A percentile compares a stretch with the other conserved stretches of the same genome.
Conservation (phyloP, 169 alveolate species). For the Plasmodium knowlesi region DNA sequence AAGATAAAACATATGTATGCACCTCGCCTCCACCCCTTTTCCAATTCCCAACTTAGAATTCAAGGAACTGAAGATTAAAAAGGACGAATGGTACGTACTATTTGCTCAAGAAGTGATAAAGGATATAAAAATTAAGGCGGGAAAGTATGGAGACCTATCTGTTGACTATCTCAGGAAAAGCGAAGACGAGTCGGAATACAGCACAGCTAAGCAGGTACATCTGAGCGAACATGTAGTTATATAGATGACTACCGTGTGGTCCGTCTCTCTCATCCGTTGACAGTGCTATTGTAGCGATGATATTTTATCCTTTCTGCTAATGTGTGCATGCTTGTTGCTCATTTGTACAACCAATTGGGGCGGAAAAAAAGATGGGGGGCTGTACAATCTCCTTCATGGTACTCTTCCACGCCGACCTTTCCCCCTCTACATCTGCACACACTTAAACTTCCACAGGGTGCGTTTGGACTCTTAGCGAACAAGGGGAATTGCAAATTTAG, state of each 20-base stretch:
- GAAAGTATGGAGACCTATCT: slow-evolving; percentile 54
- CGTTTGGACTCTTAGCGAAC: slow-evolving; percentile 61
- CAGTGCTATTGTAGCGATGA: not conserved
- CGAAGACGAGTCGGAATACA: slow-evolving; percentile 53
- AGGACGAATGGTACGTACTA: slow-evolving; percentile 54
- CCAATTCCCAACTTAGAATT: slow-evolving; percentile 4
- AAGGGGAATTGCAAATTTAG: slow-evolving; percentile 73
- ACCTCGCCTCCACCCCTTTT: not conserved
- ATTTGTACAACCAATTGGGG: not conserved
- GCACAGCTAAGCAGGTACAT: slow-evolving; percentile 35
- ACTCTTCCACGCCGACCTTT: not conserved
- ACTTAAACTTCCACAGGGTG: slow-evolving; percentile 27
- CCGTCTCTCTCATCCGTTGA: not conserved
- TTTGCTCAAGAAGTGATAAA: slow-evolving; percentile 61
- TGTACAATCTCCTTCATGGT: not conserved
- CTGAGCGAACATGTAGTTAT: not conserved
- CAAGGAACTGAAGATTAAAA: slow-evolving; percentile 30
- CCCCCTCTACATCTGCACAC: not conserved
- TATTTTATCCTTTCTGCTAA: not conserved
- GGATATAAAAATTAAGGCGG: slow-evolving; percentile 57
- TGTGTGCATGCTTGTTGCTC: not conserved
- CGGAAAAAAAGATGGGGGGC: not conserved
- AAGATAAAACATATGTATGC: not conserved
- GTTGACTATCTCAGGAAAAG: slow-evolving; percentile 52
- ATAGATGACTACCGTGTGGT: not conserved